Evolutionary conservation across 495 filamentous ascomycete genomes (phyloP).

Genomic region (Tuber indicum): DNA sequence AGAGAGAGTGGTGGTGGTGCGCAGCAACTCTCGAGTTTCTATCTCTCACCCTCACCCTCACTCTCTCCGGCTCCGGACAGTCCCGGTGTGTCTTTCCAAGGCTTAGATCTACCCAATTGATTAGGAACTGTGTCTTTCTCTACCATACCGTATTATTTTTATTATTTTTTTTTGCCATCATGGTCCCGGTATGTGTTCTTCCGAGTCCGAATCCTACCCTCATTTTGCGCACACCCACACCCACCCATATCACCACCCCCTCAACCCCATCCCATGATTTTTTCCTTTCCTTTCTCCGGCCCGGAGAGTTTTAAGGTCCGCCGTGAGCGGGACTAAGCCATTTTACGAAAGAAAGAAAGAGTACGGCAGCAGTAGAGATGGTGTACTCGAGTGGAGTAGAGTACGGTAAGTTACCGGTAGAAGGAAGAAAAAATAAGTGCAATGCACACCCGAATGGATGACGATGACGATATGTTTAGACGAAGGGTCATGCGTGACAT

Average conservation of each 20-base stretch:
- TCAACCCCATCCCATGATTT: neutral
- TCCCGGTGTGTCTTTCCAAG: conserved; percentile 34
- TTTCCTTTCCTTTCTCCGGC: neutral
- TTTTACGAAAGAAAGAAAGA: neutral
- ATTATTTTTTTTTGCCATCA: neutral
- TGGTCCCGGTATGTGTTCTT: neutral
- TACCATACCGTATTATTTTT: neutral
- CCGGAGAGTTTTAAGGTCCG: neutral
- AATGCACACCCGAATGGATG: conserved; percentile 14
- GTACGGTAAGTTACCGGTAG: neutral
- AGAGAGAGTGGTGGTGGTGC: neutral
- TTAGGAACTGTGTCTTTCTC: conserved; percentile 16
- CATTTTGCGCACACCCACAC: neutral
- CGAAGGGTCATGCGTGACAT: conserved; percentile 35
- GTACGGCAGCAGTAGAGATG: neutral
- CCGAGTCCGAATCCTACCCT: neutral
- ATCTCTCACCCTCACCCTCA: conserved; percentile 8
- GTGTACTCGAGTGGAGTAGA: neutral
- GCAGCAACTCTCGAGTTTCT: neutral
- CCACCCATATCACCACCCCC: neutral
- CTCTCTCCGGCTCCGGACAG: conserved; percentile 29
- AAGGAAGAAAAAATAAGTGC: neutral
- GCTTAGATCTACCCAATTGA: conserved; percentile 25
- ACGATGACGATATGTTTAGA: conserved; percentile 29
- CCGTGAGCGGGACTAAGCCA: neutral